phyloP scores from a whole-genome alignment of 78 protist genomes.

The Speleostelium caveatum region DNA sequence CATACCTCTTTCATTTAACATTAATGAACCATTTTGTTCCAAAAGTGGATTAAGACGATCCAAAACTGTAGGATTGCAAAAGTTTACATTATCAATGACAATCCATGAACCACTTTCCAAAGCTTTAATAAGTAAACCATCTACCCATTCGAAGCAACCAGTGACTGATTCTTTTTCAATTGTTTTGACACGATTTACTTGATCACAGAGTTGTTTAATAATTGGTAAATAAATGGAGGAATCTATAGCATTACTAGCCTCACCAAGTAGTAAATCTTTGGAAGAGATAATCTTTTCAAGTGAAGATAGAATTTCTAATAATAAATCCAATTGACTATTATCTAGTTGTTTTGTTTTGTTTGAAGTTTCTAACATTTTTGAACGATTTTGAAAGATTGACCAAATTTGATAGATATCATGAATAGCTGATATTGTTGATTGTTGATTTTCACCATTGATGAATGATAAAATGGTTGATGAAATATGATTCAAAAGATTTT shows the following conservation, averaged over 20 bases:
- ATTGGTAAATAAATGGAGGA: background rate
- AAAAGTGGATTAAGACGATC: constrained; percentile 99
- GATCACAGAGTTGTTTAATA: background rate
- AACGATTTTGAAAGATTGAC: constrained; percentile 24
- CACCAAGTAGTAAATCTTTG: constrained; percentile 6
- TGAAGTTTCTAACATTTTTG: no score
- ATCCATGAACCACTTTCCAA: constrained; percentile 97
- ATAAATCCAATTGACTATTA: constrained; percentile 25
- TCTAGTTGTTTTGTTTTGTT: background rate
- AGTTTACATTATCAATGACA: constrained; percentile 96
- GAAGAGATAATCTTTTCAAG: constrained; percentile 17
- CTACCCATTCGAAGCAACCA: constrained; percentile 98
- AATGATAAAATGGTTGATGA: background rate
- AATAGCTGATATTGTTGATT: background rate
- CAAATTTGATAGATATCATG: constrained; percentile 65
- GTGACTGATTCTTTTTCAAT: constrained; percentile 76
- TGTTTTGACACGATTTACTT: constrained; percentile 20
- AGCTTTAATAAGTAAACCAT: constrained; percentile 94
- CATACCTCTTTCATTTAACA: constrained; percentile 95
- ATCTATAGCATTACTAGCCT: no score
- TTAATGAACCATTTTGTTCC: constrained; percentile 96
- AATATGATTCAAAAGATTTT: background rate
- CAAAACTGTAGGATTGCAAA: constrained; percentile 98
- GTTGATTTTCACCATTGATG: background rate
- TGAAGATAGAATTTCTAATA: constrained; percentile 33